A percentile compares a stretch with the other conserved stretches of the same genome.
These are phyloP conservation scores for Tricholoma matsutake DNA, from an alignment of 768 basidiomycete species.

Conservation along the genomic window DNA sequence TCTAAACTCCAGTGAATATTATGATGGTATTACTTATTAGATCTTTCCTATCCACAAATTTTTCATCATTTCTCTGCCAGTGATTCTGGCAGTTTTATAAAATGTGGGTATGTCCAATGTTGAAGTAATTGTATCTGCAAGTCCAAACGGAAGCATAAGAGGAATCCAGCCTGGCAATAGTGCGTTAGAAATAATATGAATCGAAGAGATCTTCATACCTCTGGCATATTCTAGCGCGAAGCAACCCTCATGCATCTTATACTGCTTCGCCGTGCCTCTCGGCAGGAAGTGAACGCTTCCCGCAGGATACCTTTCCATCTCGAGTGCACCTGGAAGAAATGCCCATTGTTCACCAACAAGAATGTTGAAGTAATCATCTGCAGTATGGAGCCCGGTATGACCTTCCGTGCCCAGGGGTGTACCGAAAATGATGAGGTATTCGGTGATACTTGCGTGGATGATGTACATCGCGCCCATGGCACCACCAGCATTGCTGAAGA, in stretches of 20 bases:
- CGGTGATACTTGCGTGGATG: conserved; percentile 94
- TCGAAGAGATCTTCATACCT: conserved; percentile 47
- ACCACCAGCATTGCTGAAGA: conserved; percentile 96
- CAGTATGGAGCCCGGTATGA: conserved; percentile 89
- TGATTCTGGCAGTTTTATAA: conserved; percentile 73
- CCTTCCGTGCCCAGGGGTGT: conserved; percentile 97
- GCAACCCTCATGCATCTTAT: conserved; percentile 96
- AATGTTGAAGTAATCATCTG: conserved; percentile 98
- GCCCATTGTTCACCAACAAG: conserved; percentile 95
- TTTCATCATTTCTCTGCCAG: conserved; percentile 76
- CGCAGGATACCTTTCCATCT: conserved; percentile 81
- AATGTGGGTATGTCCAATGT: conserved; percentile 87
- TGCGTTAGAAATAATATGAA: not conserved
- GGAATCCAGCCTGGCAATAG: conserved; percentile 86
- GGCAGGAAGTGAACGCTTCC: conserved; percentile 85
- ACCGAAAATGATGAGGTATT: conserved; percentile 95
- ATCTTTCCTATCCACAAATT: conserved; percentile 90
- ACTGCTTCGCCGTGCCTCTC: conserved; percentile 88
- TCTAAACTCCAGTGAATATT: not conserved
- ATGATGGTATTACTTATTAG: conserved; percentile 29
- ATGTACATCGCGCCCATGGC: conserved; percentile 99
- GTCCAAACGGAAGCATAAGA: conserved; percentile 91
- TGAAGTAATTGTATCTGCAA: conserved; percentile 81
- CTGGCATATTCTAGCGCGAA: conserved; percentile 94
- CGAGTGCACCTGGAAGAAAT: conserved; percentile 74